Conservation (phyloP, 495 filamentous ascomycete species). For the Hypoxylon perforatum region DNA sequence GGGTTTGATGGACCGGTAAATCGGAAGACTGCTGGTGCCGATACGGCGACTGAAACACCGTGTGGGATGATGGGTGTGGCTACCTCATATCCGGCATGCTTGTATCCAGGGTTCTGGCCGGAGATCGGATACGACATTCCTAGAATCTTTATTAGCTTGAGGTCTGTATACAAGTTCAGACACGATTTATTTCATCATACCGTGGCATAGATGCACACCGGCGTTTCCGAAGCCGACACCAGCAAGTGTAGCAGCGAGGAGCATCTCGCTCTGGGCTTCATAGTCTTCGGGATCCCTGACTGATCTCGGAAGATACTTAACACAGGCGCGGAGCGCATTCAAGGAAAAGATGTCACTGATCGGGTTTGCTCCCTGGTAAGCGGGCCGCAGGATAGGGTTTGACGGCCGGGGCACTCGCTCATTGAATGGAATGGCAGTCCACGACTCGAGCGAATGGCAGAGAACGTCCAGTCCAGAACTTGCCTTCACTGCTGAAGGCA, state of each 20-base stretch:
- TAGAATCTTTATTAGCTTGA: slow-evolving; percentile 28
- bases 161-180: not conserved
- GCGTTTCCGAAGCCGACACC: slow-evolving; percentile 98
- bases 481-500: slow-evolving; percentile 92
- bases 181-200: slow-evolving; percentile 43
- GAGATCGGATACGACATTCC: slow-evolving; percentile 96
- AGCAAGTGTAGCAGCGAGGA: slow-evolving; percentile 91
- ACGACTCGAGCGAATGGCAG: slow-evolving; percentile 92
- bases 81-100: slow-evolving; percentile 84
- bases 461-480: slow-evolving; percentile 92
- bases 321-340: slow-evolving; percentile 78
- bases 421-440: slow-evolving; percentile 95
- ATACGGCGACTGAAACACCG: slow-evolving; percentile 94
- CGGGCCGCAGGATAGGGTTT: slow-evolving; percentile 90
- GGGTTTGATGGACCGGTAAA: slow-evolving; percentile 94
- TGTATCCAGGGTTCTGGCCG: slow-evolving; percentile 90
- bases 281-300: slow-evolving; percentile 87
- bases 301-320: slow-evolving; percentile 90
- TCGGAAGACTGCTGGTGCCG: slow-evolving; percentile 90
- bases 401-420: slow-evolving; percentile 83
- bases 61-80: slow-evolving; percentile 86
- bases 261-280: slow-evolving; percentile 93
- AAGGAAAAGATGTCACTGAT: slow-evolving; percentile 97
- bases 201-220: slow-evolving; percentile 96
- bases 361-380: slow-evolving; percentile 97